Evolutionary conservation across 1,284 basidiomycete species (phyloP).

Genomic region (Ceratobasidium sp.): DNA sequence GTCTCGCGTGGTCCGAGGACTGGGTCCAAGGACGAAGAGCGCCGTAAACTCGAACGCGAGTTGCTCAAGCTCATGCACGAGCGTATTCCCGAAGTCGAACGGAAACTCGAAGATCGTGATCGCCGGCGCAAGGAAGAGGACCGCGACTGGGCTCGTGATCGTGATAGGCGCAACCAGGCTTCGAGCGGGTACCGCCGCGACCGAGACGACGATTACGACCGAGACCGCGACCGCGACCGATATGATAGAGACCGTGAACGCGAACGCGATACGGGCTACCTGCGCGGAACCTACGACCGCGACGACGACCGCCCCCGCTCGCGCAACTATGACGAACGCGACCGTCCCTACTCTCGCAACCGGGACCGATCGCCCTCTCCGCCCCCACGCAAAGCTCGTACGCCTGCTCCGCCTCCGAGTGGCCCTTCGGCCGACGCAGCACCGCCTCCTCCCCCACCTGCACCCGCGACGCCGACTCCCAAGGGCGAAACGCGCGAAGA

Average conservation of each 20-base stretch:
- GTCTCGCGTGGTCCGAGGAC: conserved; percentile 80
- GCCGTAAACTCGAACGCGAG: conserved; percentile 87
- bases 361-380: conserved; percentile 50
- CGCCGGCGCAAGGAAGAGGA: conserved; percentile 77
- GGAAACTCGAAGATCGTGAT: conserved; percentile 81
- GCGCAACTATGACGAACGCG: conserved; percentile 56
- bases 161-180: conserved; percentile 83
- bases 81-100: conserved; percentile 88
- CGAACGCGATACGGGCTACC: conserved; percentile 48
- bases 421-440: conserved; percentile 47
- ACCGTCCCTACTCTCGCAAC: conserved; percentile 51
- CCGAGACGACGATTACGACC: conserved; percentile 41
- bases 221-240: conserved; percentile 28
- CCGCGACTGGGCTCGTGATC: conserved; percentile 76
- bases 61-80: conserved; percentile 89
- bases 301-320: conserved; percentile 44
- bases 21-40: conserved; percentile 81
- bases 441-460: conserved; percentile 59
- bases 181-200: conserved; percentile 38
- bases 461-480: conserved; percentile 59
- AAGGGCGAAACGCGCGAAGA: conserved; percentile 89
- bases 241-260: conserved; percentile 49
- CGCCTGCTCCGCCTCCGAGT: conserved; percentile 48
- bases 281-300: conserved; percentile 37
- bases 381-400: conserved; percentile 43